Percentiles rank a stretch among this genome's conserved stretches.
Evolutionary conservation across 2,329 filamentous ascomycete species (phyloP).

Genomic region (Emergomyces pasteurianus): DNA sequence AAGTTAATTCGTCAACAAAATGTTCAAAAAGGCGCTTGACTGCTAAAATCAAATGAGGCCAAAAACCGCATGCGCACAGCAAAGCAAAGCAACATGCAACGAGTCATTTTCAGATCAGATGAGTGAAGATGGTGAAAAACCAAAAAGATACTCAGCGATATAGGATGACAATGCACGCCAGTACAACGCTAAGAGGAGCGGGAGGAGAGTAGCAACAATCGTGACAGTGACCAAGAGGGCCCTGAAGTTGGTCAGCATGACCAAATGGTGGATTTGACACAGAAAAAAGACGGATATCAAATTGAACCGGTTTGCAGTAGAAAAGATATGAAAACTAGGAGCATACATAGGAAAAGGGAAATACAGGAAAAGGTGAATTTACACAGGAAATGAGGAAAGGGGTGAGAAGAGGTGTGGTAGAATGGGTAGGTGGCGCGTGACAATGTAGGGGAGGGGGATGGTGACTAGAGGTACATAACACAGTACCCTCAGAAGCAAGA

Average conservation of each 20-base stretch:
- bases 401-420: background rate
- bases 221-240: conserved; percentile 17
- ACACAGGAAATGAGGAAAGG: background rate
- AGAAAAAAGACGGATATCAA: conserved; percentile 4
- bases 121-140: background rate
- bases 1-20: background rate
- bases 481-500: background rate
- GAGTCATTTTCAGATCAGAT: background rate
- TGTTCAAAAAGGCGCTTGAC: background rate
- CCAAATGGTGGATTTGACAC: background rate
- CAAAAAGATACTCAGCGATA: background rate
- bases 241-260: conserved; percentile 23
- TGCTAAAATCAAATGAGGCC: background rate
- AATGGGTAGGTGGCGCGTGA: background rate
- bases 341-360: background rate
- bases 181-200: conserved; percentile 19
- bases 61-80: background rate
- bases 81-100: background rate
- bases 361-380: background rate
- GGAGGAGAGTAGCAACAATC: conserved; percentile 15
- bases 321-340: background rate
- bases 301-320: conserved; percentile 2
- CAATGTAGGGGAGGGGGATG: background rate
- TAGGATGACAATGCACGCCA: conserved; percentile 14
- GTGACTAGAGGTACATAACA: conserved; percentile 2